Evolutionary conservation across 208 protist species (phyloP).

Genomic region (Vickermania ingenoplastis): DNA sequence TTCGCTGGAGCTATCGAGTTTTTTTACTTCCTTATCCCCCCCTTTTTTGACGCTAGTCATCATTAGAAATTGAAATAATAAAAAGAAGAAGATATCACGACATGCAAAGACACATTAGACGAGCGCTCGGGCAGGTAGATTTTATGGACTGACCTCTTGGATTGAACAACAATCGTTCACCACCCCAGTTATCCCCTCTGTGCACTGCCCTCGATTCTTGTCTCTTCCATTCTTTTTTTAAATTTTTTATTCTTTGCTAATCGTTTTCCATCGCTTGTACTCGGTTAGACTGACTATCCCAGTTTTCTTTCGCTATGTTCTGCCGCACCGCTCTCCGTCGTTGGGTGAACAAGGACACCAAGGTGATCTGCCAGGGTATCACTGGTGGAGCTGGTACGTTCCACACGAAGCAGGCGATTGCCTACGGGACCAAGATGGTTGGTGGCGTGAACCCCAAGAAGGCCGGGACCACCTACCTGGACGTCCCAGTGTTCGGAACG

Average conservation of each 20-base stretch:
- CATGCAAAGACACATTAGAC: no score
- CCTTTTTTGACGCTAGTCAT: no score
- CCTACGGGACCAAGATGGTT: slow-evolving; percentile 98
- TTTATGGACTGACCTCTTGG: no score
- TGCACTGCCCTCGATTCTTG: no score
- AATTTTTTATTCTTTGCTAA: slow-evolving; percentile 9
- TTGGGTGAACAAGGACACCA: slow-evolving; percentile 93
- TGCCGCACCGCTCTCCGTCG: slow-evolving; percentile 38
- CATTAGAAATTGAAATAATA: no score
- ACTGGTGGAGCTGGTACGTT: slow-evolving; percentile 98
- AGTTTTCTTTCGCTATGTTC: no score
- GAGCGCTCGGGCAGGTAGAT: no score
- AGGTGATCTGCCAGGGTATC: slow-evolving; percentile 98
- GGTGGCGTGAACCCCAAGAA: slow-evolving; percentile 96
- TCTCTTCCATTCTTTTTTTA: slow-evolving; percentile 1
- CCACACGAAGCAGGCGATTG: slow-evolving; percentile 95
- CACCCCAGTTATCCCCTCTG: no score
- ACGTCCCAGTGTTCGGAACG: slow-evolving; percentile 93
- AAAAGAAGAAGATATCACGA: no score
- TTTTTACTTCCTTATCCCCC: no score
- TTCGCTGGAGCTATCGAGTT: no score
- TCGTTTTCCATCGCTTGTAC: slow-evolving; percentile 1
- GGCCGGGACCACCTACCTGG: slow-evolving; percentile 91
- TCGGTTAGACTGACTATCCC: not conserved
- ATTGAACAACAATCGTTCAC: no score